Conservation (phyloP, 208 protist species). For the Phytomonas sp. region DNA sequence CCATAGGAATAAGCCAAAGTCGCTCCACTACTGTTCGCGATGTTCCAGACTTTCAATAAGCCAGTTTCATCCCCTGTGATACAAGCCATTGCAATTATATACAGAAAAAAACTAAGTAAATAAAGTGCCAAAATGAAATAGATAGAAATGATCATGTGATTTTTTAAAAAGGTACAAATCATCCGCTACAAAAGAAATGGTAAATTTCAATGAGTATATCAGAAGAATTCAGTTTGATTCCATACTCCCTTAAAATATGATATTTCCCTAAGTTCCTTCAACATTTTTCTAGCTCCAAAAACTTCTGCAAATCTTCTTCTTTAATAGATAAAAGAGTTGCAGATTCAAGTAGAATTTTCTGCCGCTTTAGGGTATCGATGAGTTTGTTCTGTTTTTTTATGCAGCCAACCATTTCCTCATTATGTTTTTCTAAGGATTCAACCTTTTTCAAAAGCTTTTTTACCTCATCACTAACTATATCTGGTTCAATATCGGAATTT, state of each 20-base stretch:
- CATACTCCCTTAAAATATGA: neutral
- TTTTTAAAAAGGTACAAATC: neutral
- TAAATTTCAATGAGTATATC: neutral
- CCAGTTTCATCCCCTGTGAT: constrained; percentile 80
- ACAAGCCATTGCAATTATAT: constrained; percentile 46
- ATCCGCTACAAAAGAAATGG: neutral
- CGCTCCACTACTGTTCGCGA: constrained; percentile 55
- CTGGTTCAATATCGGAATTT: neutral
- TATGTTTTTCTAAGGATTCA: constrained; percentile 26
- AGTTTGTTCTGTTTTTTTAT: constrained; percentile 89
- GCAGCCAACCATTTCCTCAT: constrained; percentile 65
- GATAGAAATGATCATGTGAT: constrained; percentile 1
- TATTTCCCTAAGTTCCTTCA: neutral
- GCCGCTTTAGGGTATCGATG: constrained; percentile 88
- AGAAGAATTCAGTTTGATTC: neutral
- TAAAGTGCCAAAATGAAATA: constrained; percentile 9
- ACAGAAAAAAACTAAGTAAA: neutral
- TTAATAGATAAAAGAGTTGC: constrained; percentile 59
- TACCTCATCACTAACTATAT: neutral
- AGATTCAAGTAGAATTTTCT: constrained; percentile 91
- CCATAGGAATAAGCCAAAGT: constrained; percentile 61
- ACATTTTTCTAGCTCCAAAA: constrained; percentile 10
- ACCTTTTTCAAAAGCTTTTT: neutral
- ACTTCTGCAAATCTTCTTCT: constrained; percentile 57
- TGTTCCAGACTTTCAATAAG: constrained; percentile 79